Conservation (phyloP, 73 alveolate genomes). For the Paramecium octaurelia region DNA sequence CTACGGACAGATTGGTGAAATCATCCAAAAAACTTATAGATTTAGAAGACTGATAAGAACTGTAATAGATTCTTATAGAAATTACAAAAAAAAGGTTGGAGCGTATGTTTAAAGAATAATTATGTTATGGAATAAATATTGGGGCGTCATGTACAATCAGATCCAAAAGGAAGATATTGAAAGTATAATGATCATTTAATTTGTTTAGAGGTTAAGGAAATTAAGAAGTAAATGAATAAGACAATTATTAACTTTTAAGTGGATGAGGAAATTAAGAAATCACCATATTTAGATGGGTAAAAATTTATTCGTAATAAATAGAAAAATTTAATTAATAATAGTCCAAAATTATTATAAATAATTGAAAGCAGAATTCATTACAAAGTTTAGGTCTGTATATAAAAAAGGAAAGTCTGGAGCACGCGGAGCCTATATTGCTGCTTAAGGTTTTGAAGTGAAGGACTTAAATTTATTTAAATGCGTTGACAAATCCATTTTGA, state of each 20-base stretch:
- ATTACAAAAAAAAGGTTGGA: not conserved
- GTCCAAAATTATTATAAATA: not conserved
- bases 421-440: not conserved
- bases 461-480: not conserved
- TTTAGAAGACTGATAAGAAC: not conserved
- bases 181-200: not conserved
- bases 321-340: not conserved
- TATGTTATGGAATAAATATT: slow-evolving; percentile 29
- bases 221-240: slow-evolving; percentile 21
- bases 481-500: not conserved
- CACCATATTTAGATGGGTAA: slow-evolving; percentile 46
- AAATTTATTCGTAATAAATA: not conserved
- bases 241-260: not conserved
- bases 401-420: not conserved
- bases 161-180: slow-evolving; percentile 27
- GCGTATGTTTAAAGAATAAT: slow-evolving; percentile 35
- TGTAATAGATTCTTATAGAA: not conserved
- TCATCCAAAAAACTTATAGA: not conserved
- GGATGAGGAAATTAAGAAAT: slow-evolving; percentile 27
- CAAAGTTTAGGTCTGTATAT: not conserved
- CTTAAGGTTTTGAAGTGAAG: not conserved
- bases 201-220: slow-evolving; percentile 3
- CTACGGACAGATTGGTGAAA: slow-evolving; percentile 39
- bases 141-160: not conserved
- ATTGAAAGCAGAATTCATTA: not conserved